phyloP scores from a whole-genome alignment of 2,329 filamentous ascomycete genomes.

The Zymoseptoria pseudotritici region DNA sequence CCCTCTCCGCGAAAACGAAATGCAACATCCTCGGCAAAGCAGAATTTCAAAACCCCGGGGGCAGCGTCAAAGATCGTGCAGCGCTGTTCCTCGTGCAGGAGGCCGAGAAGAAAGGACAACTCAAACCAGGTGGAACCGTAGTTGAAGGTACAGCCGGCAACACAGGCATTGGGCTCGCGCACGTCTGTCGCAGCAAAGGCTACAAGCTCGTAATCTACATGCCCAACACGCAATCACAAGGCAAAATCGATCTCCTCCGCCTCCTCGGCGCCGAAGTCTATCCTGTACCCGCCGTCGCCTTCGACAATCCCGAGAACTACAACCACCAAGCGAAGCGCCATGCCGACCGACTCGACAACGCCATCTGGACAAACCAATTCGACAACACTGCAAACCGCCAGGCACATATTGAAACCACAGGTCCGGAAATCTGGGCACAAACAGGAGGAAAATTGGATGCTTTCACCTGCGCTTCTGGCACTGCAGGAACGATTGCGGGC shows the following conservation, averaged over 20 bases:
- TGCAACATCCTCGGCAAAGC: slow-evolving; percentile 94
- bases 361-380: slow-evolving; percentile 99
- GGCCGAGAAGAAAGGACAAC: slow-evolving; percentile 78
- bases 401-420: slow-evolving; percentile 93
- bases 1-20: slow-evolving; percentile 79
- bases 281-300: slow-evolving; percentile 90
- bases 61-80: slow-evolving; percentile 91
- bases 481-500: slow-evolving; percentile 83
- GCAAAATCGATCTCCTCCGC: slow-evolving; percentile 89
- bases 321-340: slow-evolving; percentile 92
- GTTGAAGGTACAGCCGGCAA: slow-evolving; percentile 97
- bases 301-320: slow-evolving; percentile 93
- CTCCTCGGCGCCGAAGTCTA: slow-evolving; percentile 91
- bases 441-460: slow-evolving; percentile 79
- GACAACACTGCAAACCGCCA: slow-evolving; percentile 91
- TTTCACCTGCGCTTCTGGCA: slow-evolving; percentile 92
- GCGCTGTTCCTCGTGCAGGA: slow-evolving; percentile 90
- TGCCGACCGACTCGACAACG: slow-evolving; percentile 76
- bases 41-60: slow-evolving; percentile 97
- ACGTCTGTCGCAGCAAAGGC: slow-evolving; percentile 85
- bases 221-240: slow-evolving; percentile 97
- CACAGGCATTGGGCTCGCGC: slow-evolving; percentile 93
- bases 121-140: slow-evolving; percentile 82
- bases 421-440: slow-evolving; percentile 94
- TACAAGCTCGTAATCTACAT: slow-evolving; percentile 99